Evolutionary conservation across 225 moss, liverwort and hornwort genomes (phyloP).

Genomic region (Marchantia polymorpha): DNA sequence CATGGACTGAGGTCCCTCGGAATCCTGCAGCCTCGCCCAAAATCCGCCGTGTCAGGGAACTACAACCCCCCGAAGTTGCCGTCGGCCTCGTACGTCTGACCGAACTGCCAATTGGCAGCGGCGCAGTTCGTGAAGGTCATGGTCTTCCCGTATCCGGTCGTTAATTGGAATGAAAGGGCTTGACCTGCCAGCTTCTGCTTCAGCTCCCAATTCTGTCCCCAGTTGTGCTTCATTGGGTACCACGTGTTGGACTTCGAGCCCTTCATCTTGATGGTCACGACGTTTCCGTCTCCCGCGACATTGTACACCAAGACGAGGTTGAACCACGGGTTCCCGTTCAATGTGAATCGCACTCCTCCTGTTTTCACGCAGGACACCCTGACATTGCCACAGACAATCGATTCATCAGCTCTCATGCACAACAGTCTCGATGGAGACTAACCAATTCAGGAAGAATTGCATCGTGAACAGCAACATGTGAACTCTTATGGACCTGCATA

Average conservation of each 20-base stretch:
- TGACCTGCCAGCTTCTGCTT: background rate
- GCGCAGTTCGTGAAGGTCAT: background rate
- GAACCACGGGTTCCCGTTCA: constrained; percentile 25
- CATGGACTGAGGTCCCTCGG: background rate
- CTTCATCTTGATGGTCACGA: background rate
- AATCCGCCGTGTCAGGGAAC: no score
- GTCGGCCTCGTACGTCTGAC: constrained; percentile 10
- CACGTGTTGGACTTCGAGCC: background rate
- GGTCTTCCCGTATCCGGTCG: background rate
- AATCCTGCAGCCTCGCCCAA: background rate
- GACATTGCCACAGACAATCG: background rate
- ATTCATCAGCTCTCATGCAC: no score
- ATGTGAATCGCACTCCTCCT: constrained; percentile 12
- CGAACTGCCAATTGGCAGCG: background rate
- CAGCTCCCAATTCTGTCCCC: constrained; percentile 14
- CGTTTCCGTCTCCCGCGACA: constrained; percentile 8
- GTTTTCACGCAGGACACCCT: background rate
- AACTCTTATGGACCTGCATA: background rate
- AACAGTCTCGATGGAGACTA: background rate
- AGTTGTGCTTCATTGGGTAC: constrained; percentile 5
- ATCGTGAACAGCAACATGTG: background rate
- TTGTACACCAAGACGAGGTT: constrained; percentile 8
- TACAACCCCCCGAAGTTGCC: background rate
- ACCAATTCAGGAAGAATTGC: background rate
- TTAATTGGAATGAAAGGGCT: constrained; percentile 8